A percentile compares a stretch with the other conserved stretches of the same genome.
Conservation (phyloP, 2,329 filamentous ascomycete species). For the Thelonectria blattea region DNA sequence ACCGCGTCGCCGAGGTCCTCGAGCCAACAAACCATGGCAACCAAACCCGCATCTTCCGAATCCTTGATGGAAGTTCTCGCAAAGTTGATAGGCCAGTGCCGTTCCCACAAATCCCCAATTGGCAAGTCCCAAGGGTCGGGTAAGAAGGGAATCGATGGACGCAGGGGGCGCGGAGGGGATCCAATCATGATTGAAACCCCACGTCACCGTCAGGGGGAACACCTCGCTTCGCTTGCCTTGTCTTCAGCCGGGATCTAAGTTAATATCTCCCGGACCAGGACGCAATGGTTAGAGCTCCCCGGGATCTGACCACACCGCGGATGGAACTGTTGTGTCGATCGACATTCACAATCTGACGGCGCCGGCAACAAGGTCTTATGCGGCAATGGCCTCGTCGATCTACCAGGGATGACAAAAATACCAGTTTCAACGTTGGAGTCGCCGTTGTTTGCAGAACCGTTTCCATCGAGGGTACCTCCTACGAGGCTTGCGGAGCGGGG, state of each 20-base stretch:
- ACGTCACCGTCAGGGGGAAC: constrained; percentile 15
- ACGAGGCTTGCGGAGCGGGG: constrained; percentile 8
- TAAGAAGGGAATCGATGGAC: not conserved
- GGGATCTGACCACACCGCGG: constrained; percentile 12
- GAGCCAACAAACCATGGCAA: not conserved
- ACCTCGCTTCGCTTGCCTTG: not conserved
- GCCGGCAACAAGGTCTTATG: constrained; percentile 16
- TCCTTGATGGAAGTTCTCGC: not conserved
- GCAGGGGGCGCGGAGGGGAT: not conserved
- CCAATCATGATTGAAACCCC: constrained; percentile 7
- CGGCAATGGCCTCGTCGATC: constrained; percentile 9
- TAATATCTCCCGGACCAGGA: constrained; percentile 22
- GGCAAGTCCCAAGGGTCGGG: not conserved
- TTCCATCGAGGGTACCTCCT: constrained; percentile 2
- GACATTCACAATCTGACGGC: constrained; percentile 21
- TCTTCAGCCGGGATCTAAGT: constrained; percentile 9
- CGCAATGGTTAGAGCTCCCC: constrained; percentile 18
- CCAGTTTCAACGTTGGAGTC: not conserved
- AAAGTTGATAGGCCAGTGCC: constrained; percentile 1
- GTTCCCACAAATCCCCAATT: not conserved
- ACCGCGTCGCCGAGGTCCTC: not conserved
- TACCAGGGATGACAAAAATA: not conserved
- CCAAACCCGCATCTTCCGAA: not conserved
- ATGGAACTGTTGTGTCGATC: constrained; percentile 27
- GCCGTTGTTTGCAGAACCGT: constrained; percentile 5